Evolutionary conservation across 1,284 basidiomycete genomes (phyloP).

Genomic region (Cryptococcus sp.): DNA sequence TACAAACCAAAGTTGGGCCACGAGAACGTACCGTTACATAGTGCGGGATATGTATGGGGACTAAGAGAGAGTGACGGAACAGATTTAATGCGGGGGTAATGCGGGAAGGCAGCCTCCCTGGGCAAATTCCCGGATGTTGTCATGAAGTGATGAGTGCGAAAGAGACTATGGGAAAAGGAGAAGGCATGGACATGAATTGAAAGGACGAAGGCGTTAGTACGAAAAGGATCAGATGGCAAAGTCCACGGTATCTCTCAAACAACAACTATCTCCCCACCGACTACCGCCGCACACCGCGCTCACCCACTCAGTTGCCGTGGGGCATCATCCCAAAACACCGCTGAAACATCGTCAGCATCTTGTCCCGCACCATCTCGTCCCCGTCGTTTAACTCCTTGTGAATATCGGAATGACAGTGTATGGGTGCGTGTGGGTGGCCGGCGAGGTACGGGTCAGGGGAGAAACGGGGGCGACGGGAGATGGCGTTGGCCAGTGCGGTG

Average conservation of each 20-base stretch:
- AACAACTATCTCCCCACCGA: too few species aligned
- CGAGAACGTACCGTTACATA: too few species aligned
- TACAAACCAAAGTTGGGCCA: too few species aligned
- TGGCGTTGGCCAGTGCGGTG: conserved; percentile 16
- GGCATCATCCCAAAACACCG: conserved; percentile 13
- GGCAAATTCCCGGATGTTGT: too few species aligned
- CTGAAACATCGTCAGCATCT: conserved; percentile 14
- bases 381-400: conserved; percentile 4
- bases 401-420: not conserved
- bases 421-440: not conserved
- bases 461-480: conserved; percentile 3
- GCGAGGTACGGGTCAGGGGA: not conserved
- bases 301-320: not conserved
- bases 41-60: too few species aligned
- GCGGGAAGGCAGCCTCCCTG: too few species aligned
- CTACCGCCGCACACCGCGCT: too few species aligned
- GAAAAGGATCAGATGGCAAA: too few species aligned
- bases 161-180: not conserved
- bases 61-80: too few species aligned
- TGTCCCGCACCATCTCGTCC: conserved; percentile 16
- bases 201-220: too few species aligned
- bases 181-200: not conserved
- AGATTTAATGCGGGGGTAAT: too few species aligned
- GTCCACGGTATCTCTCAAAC: too few species aligned
- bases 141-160: not conserved